Base-by-base conservation (phyloP, 257 asterid species). In the Solanum chilense region DNA sequence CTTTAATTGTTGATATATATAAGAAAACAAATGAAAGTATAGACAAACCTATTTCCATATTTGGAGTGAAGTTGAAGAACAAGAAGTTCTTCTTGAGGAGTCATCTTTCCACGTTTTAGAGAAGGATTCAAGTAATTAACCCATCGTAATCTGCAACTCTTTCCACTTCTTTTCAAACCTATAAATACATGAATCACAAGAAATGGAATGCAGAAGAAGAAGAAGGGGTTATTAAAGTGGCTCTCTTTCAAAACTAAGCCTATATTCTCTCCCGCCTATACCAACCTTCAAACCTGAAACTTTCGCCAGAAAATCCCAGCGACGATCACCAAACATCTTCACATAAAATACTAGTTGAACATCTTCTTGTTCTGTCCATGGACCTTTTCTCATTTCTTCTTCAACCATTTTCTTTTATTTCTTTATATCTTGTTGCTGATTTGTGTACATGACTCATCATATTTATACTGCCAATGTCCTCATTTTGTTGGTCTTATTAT, bases 211-310 rank as follows among this genome's bases (percentile, higher is more conserved):
- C 58, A 42, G 69, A 45, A 85, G 42, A 86, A 41, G 18, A 49
- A 49, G 62, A 52, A 52, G 62, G 44, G 35, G 77, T 39, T 49
- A 44, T 42, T 42, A 49, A 81, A 78, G 5, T 87, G 31, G 69
- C 91, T 88, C 68, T 68, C 89, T 6, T 29, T 66, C 9, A 85
- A 91, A 93, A 91, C 77, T 77, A 77, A 90, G 91, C 96, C 94
- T 96, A 96, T 93, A 92, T 88, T 84, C 89, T 95, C 99, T 93
- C 99, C 99, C 99, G 90, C 99, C 98, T 94, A 33, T 33, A 85
- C 86, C 86, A 47, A 81, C 98, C 98, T 93, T 92, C 99, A 96
- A 96, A 96, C 99, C 99, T 96, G 99, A 96, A 62, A 96, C 98
- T 93, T 95, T 94, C 0, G 99, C 98, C 90, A 96, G 91, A 96